These are phyloP conservation scores for Colletotrichum sp. DNA, from an alignment of 2,329 filamentous ascomycete species.

Conservation along the genomic window DNA sequence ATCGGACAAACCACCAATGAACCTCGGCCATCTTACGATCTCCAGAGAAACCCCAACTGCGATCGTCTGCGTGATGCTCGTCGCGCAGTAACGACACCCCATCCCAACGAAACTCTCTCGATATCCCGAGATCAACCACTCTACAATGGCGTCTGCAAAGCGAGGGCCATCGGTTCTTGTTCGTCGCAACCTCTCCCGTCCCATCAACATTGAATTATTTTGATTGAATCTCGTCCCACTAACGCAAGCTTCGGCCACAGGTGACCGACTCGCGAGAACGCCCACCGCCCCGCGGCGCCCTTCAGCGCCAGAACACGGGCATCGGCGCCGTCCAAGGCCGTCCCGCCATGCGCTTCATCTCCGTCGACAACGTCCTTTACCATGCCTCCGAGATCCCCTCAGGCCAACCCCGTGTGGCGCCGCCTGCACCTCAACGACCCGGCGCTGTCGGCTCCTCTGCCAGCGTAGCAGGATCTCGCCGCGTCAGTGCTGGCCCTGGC, in stretches of 20 bases:
- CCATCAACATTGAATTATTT: not conserved
- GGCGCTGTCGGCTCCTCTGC: conserved; percentile 41
- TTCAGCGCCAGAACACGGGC: conserved; percentile 37
- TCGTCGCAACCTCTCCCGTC: conserved; percentile 26
- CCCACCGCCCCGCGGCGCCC: conserved; percentile 32
- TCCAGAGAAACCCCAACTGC: not conserved
- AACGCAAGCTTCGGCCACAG: conserved; percentile 24
- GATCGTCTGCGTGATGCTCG: not conserved
- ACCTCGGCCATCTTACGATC: not conserved
- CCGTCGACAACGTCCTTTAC: conserved; percentile 93
- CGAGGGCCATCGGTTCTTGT: conserved; percentile 68
- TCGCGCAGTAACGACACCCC: not conserved
- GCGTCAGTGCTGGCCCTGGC: conserved; percentile 24
- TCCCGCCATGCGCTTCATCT: conserved; percentile 75
- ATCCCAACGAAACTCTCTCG: not conserved
- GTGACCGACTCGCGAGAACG: conserved; percentile 45
- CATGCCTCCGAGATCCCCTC: conserved; percentile 95
- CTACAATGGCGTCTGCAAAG: conserved; percentile 52
- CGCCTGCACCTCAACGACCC: conserved; percentile 59
- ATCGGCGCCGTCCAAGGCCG: conserved; percentile 31
- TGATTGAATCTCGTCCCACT: not conserved
- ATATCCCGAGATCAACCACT: not conserved
- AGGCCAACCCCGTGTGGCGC: conserved; percentile 77
- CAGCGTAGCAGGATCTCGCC: not conserved
- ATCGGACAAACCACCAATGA: conserved; percentile 2